Evolutionary conservation across 1,284 basidiomycete species (phyloP), one percentile per base, ranked within the genome.

Genomic region (Cryptococcus sp.): DNA sequence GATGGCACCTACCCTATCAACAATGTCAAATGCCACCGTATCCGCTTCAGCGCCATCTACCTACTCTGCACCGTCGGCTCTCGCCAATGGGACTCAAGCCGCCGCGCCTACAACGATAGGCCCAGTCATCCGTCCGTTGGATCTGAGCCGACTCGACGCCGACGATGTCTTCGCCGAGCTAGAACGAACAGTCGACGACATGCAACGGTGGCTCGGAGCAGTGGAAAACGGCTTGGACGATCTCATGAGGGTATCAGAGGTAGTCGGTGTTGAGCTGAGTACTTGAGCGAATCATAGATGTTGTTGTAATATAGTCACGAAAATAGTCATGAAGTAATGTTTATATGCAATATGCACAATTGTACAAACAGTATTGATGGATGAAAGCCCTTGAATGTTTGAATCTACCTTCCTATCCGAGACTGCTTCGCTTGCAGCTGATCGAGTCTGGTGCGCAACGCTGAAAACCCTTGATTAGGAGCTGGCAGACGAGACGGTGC

Each of bases 141-240:
- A 93, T 71, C 86, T 91, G 60, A 76, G 77, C 7, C 74, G 81
- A n/a, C 77, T 93, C 42, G 82, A 86, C 55, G 79, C 82, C 40
- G 87, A 88, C 35, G 82, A 82, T 39, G 87, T 89, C 0, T 88
- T 90, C 64, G 78, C 81, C 0, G 87, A 89, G 69, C 82, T 97
- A 42, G 86, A 86, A 40, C 80, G 81, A 49, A 90, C 88, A 1
- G 86, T 96, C 8, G 88, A 89, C 58, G 88, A 91, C 66, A 83
- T 98, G 46, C 83, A 85, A 3, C 82, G 84, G 63, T 96, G 91
- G 91, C 79, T 98, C 54, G 84, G 85, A 4, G 82, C 87, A 0
- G 84, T 96, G 1, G 89, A 91, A 73, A 77, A 75, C 10, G 90
- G 89, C 1, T 78, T 93, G 39, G 83, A 81, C 52, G 83, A 81